These are phyloP conservation scores for Coleophoma crateriformis DNA, from an alignment of 2,329 filamentous ascomycete species.

Conservation along the genomic window DNA sequence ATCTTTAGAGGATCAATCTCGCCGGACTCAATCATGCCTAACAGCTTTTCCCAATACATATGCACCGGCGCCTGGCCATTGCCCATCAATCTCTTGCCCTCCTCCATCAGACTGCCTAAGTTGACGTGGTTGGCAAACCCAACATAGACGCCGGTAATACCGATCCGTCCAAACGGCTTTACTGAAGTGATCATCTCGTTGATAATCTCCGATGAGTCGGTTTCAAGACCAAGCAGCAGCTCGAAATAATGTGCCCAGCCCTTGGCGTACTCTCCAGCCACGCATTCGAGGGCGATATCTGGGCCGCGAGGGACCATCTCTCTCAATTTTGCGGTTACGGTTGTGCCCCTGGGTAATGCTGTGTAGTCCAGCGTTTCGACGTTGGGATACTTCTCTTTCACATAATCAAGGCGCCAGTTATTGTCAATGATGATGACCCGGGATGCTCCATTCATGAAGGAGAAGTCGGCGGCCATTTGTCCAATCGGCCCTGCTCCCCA, in stretches of 20 bases:
- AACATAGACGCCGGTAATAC: constrained; percentile 68
- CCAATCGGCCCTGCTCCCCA: constrained; percentile 86
- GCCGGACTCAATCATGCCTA: constrained; percentile 59
- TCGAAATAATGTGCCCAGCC: constrained; percentile 55
- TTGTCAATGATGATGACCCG: constrained; percentile 77
- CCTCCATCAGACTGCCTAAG: constrained; percentile 69
- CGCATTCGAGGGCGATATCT: constrained; percentile 68
- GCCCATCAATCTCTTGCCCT: constrained; percentile 72
- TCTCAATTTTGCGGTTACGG: constrained; percentile 67
- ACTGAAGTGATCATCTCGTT: constrained; percentile 78
- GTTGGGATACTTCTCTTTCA: constrained; percentile 59
- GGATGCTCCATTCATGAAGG: constrained; percentile 65
- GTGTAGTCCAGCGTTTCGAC: constrained; percentile 67
- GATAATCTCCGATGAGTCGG: constrained; percentile 75
- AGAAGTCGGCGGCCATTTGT: constrained; percentile 76
- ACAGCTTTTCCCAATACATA: constrained; percentile 76
- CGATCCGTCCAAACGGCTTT: constrained; percentile 65
- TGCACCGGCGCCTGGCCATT: constrained; percentile 69
- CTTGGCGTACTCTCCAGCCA: constrained; percentile 56
- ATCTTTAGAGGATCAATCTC: constrained; percentile 73
- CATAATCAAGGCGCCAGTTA: constrained; percentile 62
- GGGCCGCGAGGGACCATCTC: constrained; percentile 69
- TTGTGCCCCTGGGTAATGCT: constrained; percentile 52
- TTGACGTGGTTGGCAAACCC: constrained; percentile 37
- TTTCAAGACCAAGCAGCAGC: constrained; percentile 63